These are phyloP conservation scores for Apiotrichum sp. DNA, from an alignment of 1,284 basidiomycete genomes.

Conservation along the genomic window DNA sequence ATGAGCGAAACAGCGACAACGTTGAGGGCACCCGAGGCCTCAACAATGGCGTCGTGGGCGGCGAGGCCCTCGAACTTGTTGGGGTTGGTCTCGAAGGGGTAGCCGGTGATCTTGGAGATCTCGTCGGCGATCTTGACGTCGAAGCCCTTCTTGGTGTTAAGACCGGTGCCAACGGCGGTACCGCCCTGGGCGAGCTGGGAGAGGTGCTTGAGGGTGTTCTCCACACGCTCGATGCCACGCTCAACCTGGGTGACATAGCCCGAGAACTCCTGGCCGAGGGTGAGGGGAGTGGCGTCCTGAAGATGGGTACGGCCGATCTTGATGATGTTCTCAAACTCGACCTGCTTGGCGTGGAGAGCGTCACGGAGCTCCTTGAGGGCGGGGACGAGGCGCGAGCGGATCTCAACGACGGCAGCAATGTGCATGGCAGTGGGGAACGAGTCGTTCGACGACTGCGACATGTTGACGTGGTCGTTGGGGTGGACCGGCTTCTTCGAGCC, in stretches of 20 bases:
- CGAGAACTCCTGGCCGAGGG: constrained; percentile 97
- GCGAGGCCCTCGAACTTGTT: constrained; percentile 99
- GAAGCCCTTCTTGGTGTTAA: constrained; percentile 96
- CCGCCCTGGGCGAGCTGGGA: constrained; percentile 94
- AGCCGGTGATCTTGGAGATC: constrained; percentile 84
- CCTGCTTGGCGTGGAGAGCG: constrained; percentile 75
- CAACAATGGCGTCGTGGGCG: constrained; percentile 93
- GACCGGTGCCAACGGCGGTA: constrained; percentile 94
- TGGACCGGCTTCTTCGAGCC: constrained; percentile 97
- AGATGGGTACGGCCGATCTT: constrained; percentile 99
- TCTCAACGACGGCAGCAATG: constrained; percentile 87
- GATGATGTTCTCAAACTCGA: constrained; percentile 81
- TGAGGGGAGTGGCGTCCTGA: constrained; percentile 96
- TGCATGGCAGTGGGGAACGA: constrained; percentile 99
- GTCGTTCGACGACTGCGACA: constrained; percentile 98
- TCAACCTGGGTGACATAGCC: constrained; percentile 94
- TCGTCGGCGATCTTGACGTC: constrained; percentile 90
- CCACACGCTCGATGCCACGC: constrained; percentile 82
- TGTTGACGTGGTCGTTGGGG: constrained; percentile 99
- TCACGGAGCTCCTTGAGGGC: constrained; percentile 76
- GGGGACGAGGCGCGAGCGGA: constrained; percentile 73
- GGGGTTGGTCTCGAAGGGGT: constrained; percentile 89
- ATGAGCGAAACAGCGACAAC: constrained; percentile 90
- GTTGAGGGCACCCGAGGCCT: constrained; percentile 94
- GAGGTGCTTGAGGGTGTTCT: constrained; percentile 76